These are phyloP conservation scores for Helminthosporium solani DNA, from an alignment of 2,329 filamentous ascomycete species.

Conservation along the genomic window DNA sequence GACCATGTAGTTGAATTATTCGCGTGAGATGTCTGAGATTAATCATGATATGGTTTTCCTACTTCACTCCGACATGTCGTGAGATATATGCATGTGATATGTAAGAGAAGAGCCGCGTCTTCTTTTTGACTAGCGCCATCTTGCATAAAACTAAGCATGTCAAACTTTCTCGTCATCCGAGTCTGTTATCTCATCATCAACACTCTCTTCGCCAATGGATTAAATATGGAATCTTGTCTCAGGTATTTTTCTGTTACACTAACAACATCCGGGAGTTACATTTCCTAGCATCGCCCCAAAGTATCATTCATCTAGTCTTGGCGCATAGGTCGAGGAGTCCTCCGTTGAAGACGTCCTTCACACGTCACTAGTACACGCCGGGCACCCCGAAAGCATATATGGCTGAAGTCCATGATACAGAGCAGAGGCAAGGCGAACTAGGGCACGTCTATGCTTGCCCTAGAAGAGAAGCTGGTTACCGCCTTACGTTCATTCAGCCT, in stretches of 20 bases:
- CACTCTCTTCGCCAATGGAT: too few relatives aligned
- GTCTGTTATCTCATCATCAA: too few relatives aligned
- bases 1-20: too few relatives aligned
- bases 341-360: background rate
- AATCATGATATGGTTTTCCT: too few relatives aligned
- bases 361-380: background rate
- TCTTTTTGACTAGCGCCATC: background rate
- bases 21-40: too few relatives aligned
- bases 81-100: too few relatives aligned
- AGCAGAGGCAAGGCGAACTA: background rate
- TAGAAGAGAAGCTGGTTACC: background rate
- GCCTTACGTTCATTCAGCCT: background rate
- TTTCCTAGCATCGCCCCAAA: background rate
- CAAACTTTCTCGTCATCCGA: conserved; percentile 40
- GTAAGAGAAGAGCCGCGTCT: background rate
- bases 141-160: conserved; percentile 42
- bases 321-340: background rate
- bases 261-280: conserved; percentile 54
- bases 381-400: background rate
- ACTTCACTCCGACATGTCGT: too few relatives aligned
- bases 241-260: conserved; percentile 52
- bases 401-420: background rate
- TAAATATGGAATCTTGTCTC: too few relatives aligned
- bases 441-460: background rate
- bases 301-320: background rate